Evolutionary conservation across 805 yeast species (phyloP).

Genomic region (Starmera amethionina): DNA sequence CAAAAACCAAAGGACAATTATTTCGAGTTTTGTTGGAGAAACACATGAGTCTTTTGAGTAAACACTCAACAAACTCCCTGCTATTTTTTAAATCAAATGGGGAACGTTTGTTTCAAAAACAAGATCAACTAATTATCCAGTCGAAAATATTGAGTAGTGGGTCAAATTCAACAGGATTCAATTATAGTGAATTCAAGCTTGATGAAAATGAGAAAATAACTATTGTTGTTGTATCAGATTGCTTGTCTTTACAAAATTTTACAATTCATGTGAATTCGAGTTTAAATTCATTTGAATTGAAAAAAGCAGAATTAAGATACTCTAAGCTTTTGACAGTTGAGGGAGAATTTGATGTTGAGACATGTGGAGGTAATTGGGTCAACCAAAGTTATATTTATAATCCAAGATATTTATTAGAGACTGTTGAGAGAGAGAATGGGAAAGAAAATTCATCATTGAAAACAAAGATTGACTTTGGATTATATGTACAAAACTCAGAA

Average conservation of each 20-base stretch:
- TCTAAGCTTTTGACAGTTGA: slow-evolving; percentile 12
- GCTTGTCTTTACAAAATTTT: slow-evolving; percentile 6
- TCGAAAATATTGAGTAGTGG: slow-evolving; percentile 11
- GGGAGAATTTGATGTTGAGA: slow-evolving; percentile 36
- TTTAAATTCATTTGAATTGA: slow-evolving; percentile 8
- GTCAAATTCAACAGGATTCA: slow-evolving; percentile 29
- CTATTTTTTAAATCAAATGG: slow-evolving; percentile 21
- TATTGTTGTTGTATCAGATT: slow-evolving; percentile 12
- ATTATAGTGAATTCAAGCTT: slow-evolving; percentile 22
- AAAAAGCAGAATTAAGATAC: slow-evolving; percentile 23
- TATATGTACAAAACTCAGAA: slow-evolving; percentile 17
- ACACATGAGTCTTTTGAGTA: slow-evolving; percentile 24
- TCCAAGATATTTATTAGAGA: slow-evolving; percentile 39
- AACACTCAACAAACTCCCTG: slow-evolving; percentile 14
- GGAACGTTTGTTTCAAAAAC: slow-evolving; percentile 18
- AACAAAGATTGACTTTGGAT: slow-evolving; percentile 7
- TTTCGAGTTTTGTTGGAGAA: slow-evolving; percentile 37
- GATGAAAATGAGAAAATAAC: slow-evolving; percentile 22
- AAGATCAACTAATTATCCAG: slow-evolving; percentile 2
- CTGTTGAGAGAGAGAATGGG: slow-evolving; percentile 13
- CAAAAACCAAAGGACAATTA: slow-evolving; percentile 18
- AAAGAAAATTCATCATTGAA: slow-evolving; percentile 6
- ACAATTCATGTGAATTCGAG: slow-evolving; percentile 12
- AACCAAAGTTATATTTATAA: slow-evolving; percentile 36
- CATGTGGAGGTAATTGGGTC: slow-evolving; percentile 48